phyloP scores from a whole-genome alignment of 208 protist species.

The Tritrichomonas foetus region DNA sequence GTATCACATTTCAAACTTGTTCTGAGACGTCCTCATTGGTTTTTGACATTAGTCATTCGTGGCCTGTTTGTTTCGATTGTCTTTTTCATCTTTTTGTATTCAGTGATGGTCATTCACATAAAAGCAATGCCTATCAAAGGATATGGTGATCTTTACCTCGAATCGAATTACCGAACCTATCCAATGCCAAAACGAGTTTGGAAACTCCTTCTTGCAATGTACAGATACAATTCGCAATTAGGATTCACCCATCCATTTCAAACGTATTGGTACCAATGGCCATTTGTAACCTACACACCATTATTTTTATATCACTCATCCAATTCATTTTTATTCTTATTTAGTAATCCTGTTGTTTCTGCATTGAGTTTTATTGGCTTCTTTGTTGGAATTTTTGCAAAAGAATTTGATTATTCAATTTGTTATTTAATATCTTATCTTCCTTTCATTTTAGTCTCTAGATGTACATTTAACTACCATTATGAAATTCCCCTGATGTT shows the following conservation, averaged over 20 bases:
- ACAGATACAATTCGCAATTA: not conserved
- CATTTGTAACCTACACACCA: not conserved
- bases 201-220: not conserved
- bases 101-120: not conserved
- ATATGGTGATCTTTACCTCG: not conserved
- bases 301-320: not conserved
- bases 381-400: not conserved
- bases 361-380: not conserved
- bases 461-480: not conserved
- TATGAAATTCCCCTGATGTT: constrained; percentile 12
- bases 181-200: not conserved
- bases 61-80: not conserved
- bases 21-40: not conserved
- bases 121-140: not conserved
- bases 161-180: not conserved
- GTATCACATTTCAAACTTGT: not conserved
- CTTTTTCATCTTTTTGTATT: not conserved
- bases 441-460: not conserved
- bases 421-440: not conserved
- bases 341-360: not conserved
- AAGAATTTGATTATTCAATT: not conserved
- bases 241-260: not conserved
- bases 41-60: not conserved
- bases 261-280: constrained; percentile 30
- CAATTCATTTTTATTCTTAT: not conserved